Percentiles rank a stretch among this genome's conserved stretches.
These are phyloP conservation scores for Boletellus sp. DNA, from an alignment of 768 basidiomycete species.

Conservation along the genomic window DNA sequence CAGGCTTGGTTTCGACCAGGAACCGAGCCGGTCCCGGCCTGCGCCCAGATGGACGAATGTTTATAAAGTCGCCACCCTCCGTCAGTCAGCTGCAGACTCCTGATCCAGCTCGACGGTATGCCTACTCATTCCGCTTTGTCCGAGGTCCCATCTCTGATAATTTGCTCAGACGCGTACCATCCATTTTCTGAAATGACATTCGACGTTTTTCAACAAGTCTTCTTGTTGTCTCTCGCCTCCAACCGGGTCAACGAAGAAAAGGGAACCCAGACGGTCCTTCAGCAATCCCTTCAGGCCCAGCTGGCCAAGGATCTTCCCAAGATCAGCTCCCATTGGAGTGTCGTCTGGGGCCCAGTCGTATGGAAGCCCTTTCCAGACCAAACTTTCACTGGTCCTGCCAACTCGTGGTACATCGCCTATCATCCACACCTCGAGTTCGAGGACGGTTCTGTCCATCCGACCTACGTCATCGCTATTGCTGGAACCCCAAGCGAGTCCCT, in stretches of 20 bases:
- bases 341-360: conserved; percentile 10
- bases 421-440: too few relatives aligned
- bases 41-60: not conserved
- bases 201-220: conserved; percentile 17
- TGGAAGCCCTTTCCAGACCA: not conserved
- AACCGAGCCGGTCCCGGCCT: too few relatives aligned
- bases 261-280: not conserved
- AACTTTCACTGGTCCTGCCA: too few relatives aligned
- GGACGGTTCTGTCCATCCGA: conserved; percentile 1
- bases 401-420: too few relatives aligned
- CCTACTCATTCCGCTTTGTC: not conserved
- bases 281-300: not conserved
- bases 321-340: not conserved
- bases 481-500: too few relatives aligned
- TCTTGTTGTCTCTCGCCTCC: conserved; percentile 6
- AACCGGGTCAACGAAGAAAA: not conserved
- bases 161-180: not conserved
- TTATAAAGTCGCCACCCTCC: not conserved
- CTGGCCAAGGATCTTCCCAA: not conserved
- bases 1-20: too few relatives aligned
- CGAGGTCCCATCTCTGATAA: not conserved
- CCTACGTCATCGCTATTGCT: conserved; percentile 4
- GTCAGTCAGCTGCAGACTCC: not conserved
- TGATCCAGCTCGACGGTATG: not conserved
- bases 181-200: conserved; percentile 6